Conservation (phyloP, 1,284 basidiomycete genomes). For the Somion occarium region DNA sequence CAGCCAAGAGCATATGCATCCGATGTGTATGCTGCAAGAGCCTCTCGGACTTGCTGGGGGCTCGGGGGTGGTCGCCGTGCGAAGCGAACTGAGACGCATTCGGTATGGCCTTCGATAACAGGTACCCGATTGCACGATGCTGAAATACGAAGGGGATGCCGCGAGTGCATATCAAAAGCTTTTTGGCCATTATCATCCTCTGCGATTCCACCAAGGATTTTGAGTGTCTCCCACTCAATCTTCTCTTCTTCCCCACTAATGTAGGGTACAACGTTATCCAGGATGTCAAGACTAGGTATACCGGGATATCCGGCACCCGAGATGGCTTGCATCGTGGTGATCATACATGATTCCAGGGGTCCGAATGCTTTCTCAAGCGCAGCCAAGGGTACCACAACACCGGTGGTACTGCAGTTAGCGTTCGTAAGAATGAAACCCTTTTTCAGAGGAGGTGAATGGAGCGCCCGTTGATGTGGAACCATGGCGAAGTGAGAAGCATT, state of each 20-base stretch:
- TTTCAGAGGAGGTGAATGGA: slow-evolving; percentile 66
- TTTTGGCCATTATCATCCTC: slow-evolving; percentile 48
- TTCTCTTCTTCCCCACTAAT: slow-evolving; percentile 98
- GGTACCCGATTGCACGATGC: slow-evolving; percentile 48
- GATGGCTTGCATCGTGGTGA: slow-evolving; percentile 98
- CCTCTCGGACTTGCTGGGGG: slow-evolving; percentile 85
- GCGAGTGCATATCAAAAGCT: slow-evolving; percentile 82
- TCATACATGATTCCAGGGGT: slow-evolving; percentile 84
- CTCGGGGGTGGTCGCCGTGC: slow-evolving; percentile 76
- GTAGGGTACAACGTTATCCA: slow-evolving; percentile 96
- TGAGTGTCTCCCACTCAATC: slow-evolving; percentile 97
- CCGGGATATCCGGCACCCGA: slow-evolving; percentile 98
- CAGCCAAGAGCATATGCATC: slow-evolving; percentile 79
- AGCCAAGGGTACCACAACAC: slow-evolving; percentile 86
- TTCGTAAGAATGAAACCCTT: slow-evolving; percentile 98
- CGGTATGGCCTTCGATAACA: slow-evolving; percentile 94
- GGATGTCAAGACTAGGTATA: slow-evolving; percentile 84
- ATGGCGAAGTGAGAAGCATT: slow-evolving; percentile 88
- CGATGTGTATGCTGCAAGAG: slow-evolving; percentile 70
- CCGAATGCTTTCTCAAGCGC: slow-evolving; percentile 94
- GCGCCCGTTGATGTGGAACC: slow-evolving; percentile 75
- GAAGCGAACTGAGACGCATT: slow-evolving; percentile 89
- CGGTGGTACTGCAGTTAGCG: slow-evolving; percentile 98
- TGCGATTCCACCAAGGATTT: slow-evolving; percentile 87
- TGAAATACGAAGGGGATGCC: slow-evolving; percentile 79